Evolutionary conservation across 2,329 filamentous ascomycete species (phyloP).

Genomic region (Bipolaris oryzae): DNA sequence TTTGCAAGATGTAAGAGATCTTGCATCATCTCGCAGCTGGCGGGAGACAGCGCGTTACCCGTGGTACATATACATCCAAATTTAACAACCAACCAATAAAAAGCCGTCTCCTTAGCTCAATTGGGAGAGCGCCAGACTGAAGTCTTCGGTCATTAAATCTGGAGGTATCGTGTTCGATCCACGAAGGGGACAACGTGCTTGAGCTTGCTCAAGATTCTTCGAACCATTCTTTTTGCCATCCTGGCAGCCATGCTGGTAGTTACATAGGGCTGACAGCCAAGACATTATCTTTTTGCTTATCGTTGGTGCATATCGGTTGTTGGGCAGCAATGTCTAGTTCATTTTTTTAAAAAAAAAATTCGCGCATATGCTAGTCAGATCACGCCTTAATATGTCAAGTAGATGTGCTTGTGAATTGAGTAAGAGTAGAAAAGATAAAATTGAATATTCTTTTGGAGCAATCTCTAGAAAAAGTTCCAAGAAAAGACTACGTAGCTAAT

Average conservation of each 20-base stretch:
- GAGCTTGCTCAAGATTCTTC: constrained; percentile 20
- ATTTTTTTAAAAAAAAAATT: too few species aligned
- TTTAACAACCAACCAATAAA: constrained; percentile 8
- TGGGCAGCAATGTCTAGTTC: not conserved
- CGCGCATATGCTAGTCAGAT: not conserved
- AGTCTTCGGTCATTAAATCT: constrained; percentile 27
- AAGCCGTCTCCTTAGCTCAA: constrained; percentile 29
- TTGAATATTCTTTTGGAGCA: not conserved
- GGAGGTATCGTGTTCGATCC: constrained; percentile 28
- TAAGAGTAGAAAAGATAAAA: not conserved
- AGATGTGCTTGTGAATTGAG: too few species aligned
- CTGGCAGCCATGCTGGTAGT: constrained; percentile 26
- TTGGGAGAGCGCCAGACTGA: constrained; percentile 30
- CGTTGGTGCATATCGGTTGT: too few species aligned
- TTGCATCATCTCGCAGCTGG: not conserved
- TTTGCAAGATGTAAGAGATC: not conserved
- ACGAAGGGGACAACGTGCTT: constrained; percentile 26
- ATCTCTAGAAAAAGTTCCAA: constrained; percentile 4
- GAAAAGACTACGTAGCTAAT: not conserved
- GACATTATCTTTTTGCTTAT: too few species aligned
- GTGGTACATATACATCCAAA: not conserved
- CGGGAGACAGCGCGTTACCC: rapidly evolving
- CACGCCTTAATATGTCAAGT: not conserved
- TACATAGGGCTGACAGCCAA: too few species aligned
- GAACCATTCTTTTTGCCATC: constrained; percentile 21